phyloP scores from a whole-genome alignment of 257 asterid species.

The Scutellaria galericulata region DNA sequence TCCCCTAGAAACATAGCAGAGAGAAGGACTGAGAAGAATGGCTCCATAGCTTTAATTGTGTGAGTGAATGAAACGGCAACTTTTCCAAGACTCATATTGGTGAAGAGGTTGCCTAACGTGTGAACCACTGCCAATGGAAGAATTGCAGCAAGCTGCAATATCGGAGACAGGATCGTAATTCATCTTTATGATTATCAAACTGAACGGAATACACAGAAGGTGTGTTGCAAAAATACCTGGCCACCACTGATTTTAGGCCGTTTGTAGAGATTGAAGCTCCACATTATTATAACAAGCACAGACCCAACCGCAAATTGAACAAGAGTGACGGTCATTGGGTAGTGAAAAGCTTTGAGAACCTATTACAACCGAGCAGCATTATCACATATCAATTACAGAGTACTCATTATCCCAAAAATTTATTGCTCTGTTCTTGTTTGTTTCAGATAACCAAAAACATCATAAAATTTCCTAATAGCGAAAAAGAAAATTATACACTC shows the following conservation, averaged over 20 bases:
- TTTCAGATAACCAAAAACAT: neutral
- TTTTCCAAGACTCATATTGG: constrained; percentile 97
- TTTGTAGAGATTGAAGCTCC: constrained; percentile 82
- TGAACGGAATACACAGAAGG: neutral
- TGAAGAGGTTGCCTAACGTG: constrained; percentile 88
- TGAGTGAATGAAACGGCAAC: constrained; percentile 98
- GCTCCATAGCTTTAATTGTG: constrained; percentile 98
- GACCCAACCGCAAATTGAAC: constrained; percentile 89
- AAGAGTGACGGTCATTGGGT: constrained; percentile 83
- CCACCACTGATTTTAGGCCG: constrained; percentile 86
- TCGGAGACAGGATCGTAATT: constrained; percentile 13
- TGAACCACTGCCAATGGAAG: constrained; percentile 92
- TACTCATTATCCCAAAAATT: neutral
- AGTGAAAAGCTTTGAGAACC: constrained; percentile 85
- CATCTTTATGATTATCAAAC: constrained; percentile 16
- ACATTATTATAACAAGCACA: constrained; percentile 73
- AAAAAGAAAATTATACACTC: neutral
- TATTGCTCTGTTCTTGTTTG: neutral
- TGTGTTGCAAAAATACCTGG: constrained; percentile 57
- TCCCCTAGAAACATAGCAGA: constrained; percentile 97
- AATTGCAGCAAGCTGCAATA: constrained; percentile 78
- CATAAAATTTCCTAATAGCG: neutral
- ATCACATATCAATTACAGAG: constrained; percentile 18
- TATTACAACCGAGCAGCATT: constrained; percentile 35
- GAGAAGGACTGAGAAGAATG: constrained; percentile 92